Conservation (phyloP, 2,329 filamentous ascomycete genomes). For the Monilinia aucupariae region DNA sequence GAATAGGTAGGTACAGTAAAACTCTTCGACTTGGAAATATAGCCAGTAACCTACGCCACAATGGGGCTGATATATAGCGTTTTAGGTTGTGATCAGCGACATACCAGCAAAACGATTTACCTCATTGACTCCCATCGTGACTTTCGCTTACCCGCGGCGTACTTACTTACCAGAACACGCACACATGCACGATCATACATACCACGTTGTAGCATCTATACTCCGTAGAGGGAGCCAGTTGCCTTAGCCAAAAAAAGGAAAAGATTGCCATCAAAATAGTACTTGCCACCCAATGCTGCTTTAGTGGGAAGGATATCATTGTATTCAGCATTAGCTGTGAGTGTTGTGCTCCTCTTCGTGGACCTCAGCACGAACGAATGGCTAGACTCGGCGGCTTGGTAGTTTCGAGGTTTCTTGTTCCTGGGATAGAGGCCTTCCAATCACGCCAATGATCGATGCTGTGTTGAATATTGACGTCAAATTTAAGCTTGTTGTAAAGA, state of each 20-base stretch:
- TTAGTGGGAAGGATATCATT: not conserved
- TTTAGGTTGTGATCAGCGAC: not conserved
- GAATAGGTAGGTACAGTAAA: not conserved
- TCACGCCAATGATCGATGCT: not conserved
- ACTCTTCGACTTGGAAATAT: not conserved
- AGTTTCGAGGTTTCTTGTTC: not conserved
- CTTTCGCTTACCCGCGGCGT: not conserved
- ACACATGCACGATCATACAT: not conserved
- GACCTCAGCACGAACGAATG: not conserved
- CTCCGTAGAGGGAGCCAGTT: slow-evolving; percentile 2
- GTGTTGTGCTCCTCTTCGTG: not conserved
- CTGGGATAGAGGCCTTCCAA: not conserved
- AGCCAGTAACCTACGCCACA: not conserved
- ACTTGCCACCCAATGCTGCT: slow-evolving; percentile 14
- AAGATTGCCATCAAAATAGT: not conserved
- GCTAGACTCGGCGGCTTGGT: not conserved
- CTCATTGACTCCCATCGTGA: not conserved
- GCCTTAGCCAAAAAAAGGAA: not conserved
- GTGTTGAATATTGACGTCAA: not conserved
- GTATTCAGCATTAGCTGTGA: not conserved
- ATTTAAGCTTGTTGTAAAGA: not conserved
- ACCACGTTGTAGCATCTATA: not conserved
- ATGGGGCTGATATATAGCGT: not conserved
- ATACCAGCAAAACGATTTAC: slow-evolving; percentile 8
- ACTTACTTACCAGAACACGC: not conserved